Percentiles rank a stretch among this genome's conserved stretches.
Evolutionary conservation across 306 rosid genomes (phyloP).

Genomic region (Cicer arietinum): DNA sequence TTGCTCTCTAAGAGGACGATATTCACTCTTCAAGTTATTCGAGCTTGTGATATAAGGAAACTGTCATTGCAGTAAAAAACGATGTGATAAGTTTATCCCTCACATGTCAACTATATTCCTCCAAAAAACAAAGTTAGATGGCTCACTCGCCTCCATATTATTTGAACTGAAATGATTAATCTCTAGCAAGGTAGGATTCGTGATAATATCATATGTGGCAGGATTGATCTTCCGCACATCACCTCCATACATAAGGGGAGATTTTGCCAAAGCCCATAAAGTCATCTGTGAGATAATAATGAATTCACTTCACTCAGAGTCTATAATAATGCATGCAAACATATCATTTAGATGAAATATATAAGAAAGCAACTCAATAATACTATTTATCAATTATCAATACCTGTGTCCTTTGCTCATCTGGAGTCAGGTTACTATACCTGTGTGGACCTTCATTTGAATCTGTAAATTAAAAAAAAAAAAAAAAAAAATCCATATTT

Average conservation of each 20-base stretch:
- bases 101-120: constrained; percentile 22
- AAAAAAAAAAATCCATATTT: constrained; percentile 23
- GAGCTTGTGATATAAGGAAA: constrained; percentile 59
- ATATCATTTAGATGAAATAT: constrained; percentile 18
- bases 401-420: constrained; percentile 92
- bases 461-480: constrained; percentile 50
- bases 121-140: constrained; percentile 13
- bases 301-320: constrained; percentile 7
- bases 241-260: constrained; percentile 98
- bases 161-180: constrained; percentile 75
- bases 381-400: not conserved
- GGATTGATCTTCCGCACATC: constrained; percentile 77
- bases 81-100: constrained; percentile 19
- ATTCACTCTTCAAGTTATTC: constrained; percentile 31
- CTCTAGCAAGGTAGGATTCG: constrained; percentile 78
- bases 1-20: constrained; percentile 43
- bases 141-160: constrained; percentile 78
- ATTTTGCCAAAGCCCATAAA: constrained; percentile 89
- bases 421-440: constrained; percentile 51
- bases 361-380: constrained; percentile 26
- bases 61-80: constrained; percentile 56
- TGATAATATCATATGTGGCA: constrained; percentile 57
- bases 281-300: constrained; percentile 66
- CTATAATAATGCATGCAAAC: constrained; percentile 11
- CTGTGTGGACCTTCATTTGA: constrained; percentile 90